phyloP scores from a whole-genome alignment of 2,329 filamentous ascomycete genomes.

The Aspergillus pseudoviridinutans region DNA sequence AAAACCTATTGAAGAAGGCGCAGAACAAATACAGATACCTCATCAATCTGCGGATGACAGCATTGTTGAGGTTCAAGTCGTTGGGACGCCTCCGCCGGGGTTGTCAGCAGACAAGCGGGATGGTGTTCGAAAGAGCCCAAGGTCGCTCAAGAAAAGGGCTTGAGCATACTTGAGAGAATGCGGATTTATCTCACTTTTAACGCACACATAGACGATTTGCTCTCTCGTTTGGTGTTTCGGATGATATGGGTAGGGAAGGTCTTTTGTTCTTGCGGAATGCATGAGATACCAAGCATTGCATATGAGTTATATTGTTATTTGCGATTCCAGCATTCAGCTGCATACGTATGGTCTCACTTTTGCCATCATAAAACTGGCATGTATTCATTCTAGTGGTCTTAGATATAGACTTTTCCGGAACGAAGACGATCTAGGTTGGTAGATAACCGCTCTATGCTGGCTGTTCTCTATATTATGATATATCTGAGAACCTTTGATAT shows the following conservation, averaged over 20 bases:
- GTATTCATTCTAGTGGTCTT: neutral
- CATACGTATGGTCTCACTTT: neutral
- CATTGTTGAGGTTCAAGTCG: slow-evolving; percentile 22
- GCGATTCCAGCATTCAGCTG: neutral
- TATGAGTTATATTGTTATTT: slow-evolving; percentile 1
- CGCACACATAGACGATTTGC: neutral
- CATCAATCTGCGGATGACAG: neutral
- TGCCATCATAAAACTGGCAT: neutral
- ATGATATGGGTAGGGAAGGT: slow-evolving; percentile 3
- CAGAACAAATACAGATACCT: neutral
- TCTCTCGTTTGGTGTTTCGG: neutral
- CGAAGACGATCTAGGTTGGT: neutral
- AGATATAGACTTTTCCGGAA: neutral
- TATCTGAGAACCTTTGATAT: neutral
- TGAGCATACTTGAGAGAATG: neutral
- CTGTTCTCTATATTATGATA: neutral
- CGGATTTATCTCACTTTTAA: slow-evolving; percentile 2
- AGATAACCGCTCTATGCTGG: neutral
- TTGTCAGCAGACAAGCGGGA: neutral
- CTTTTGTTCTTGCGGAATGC: slow-evolving; percentile 8
- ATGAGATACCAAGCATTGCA: slow-evolving; percentile 22
- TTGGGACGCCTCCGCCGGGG: slow-evolving; percentile 21
- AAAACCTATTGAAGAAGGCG: neutral
- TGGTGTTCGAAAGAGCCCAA: neutral
- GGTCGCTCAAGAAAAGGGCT: neutral